These are phyloP conservation scores for Posidonia oceanica DNA, from an alignment of 116 monocot species.

Conservation along the genomic window DNA sequence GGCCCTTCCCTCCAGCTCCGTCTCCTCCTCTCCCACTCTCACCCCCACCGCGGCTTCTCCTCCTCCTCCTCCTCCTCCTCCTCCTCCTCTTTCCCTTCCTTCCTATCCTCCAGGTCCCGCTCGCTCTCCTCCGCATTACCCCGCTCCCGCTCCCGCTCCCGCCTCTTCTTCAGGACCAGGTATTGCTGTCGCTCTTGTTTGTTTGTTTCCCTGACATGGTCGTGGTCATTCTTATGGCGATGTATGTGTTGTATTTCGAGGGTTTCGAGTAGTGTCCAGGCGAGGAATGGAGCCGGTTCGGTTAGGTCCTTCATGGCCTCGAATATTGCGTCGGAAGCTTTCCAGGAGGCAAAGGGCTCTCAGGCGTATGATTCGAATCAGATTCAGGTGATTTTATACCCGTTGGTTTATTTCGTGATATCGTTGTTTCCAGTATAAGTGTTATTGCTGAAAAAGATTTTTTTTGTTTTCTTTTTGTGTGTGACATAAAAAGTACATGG, in stretches of 20 bases:
- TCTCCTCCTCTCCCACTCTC: slow-evolving; percentile 27
- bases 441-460: not conserved
- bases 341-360: slow-evolving; percentile 38
- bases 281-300: slow-evolving; percentile 17
- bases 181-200: slow-evolving; percentile 1
- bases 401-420: not conserved
- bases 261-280: slow-evolving; percentile 6
- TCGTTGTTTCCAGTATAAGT: not conserved
- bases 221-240: not conserved
- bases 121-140: slow-evolving; percentile 8
- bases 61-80: slow-evolving; percentile 16
- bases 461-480: not conserved
- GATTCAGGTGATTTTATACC: slow-evolving; percentile 59
- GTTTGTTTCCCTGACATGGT: not conserved
- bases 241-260: slow-evolving; percentile 6
- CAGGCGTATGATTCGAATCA: slow-evolving; percentile 59
- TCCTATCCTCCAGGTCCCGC: not conserved
- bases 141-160: slow-evolving; percentile 7
- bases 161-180: slow-evolving; percentile 31
- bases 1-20: slow-evolving; percentile 29
- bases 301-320: slow-evolving; percentile 69
- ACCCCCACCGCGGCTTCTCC: slow-evolving; percentile 20
- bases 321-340: slow-evolving; percentile 34
- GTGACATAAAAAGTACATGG: too few species aligned
- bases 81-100: not conserved